phyloP scores from a whole-genome alignment of 2,329 filamentous ascomycete species.

The Aschersonia sp. region DNA sequence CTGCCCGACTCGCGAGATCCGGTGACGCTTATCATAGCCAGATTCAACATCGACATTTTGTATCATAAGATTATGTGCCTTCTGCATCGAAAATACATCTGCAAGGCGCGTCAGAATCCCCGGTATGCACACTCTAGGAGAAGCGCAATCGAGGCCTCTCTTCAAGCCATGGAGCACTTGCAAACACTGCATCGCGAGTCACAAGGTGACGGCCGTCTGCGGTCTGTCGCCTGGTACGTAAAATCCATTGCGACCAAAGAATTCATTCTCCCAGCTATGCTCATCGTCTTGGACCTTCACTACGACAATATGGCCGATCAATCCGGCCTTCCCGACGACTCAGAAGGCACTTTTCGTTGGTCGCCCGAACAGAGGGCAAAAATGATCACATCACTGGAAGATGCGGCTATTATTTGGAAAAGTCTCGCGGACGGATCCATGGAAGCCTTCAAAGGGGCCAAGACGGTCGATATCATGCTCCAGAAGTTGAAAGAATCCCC shows the following conservation, averaged over 20 bases:
- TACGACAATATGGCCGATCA: constrained; percentile 40
- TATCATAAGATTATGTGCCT: constrained; percentile 83
- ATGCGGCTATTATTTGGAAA: constrained; percentile 67
- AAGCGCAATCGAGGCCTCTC: constrained; percentile 72
- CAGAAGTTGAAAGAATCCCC: constrained; percentile 46
- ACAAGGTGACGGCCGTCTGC: constrained; percentile 54
- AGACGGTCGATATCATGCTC: constrained; percentile 71
- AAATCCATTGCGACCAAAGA: constrained; percentile 70
- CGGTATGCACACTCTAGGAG: constrained; percentile 74
- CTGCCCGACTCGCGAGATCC: constrained; percentile 68
- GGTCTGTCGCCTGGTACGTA: constrained; percentile 64
- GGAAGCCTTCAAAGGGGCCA: constrained; percentile 78
- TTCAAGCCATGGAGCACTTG: constrained; percentile 69
- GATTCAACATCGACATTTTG: constrained; percentile 70
- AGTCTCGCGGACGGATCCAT: constrained; percentile 63
- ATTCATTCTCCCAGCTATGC: constrained; percentile 73
- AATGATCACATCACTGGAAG: constrained; percentile 64
- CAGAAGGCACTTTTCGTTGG: constrained; percentile 39
- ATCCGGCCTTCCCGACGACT: constrained; percentile 22
- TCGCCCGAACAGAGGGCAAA: constrained; percentile 47
- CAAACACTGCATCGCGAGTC: constrained; percentile 62
- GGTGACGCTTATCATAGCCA: constrained; percentile 71
- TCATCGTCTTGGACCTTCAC: constrained; percentile 71
- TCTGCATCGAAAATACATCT: constrained; percentile 75
- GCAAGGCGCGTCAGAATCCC: constrained; percentile 61